Evolutionary conservation across 2,329 filamentous ascomycete species (phyloP).

Genomic region (Verruconis gallopava): DNA sequence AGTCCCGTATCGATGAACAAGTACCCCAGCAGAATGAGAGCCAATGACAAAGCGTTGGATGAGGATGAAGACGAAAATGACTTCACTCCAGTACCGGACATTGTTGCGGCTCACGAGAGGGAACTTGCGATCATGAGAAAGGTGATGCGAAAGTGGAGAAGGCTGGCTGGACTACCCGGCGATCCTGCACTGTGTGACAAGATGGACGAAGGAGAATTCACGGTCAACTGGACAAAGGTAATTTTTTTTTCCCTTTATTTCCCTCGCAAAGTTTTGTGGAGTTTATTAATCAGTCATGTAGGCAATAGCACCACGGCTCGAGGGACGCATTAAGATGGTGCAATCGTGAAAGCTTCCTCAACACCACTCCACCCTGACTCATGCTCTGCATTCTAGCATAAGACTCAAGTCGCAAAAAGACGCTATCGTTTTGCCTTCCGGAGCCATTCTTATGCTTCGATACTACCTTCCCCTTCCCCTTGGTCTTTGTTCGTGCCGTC

Average conservation of each 20-base stretch:
- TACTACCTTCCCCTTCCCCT: too few relatives aligned
- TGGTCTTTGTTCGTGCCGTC: too few relatives aligned
- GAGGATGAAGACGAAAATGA: constrained; percentile 26
- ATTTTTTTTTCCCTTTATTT: not conserved
- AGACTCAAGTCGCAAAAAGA: too few relatives aligned
- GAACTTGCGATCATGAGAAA: constrained; percentile 54
- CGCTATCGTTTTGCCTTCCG: too few relatives aligned
- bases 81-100: constrained; percentile 32
- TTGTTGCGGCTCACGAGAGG: constrained; percentile 24
- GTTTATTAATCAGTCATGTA: too few relatives aligned
- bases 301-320: constrained; percentile 63
- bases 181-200: constrained; percentile 37
- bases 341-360: too few relatives aligned
- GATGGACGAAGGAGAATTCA: constrained; percentile 46
- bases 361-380: too few relatives aligned
- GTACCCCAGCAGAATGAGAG: not conserved
- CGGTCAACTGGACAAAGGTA: constrained; percentile 57
- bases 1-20: not conserved
- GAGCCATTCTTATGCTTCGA: too few relatives aligned
- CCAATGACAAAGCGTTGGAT: constrained; percentile 1
- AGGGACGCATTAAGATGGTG: constrained; percentile 52
- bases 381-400: too few relatives aligned
- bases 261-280: too few relatives aligned
- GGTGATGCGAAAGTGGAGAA: constrained; percentile 62
- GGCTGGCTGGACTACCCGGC: constrained; percentile 48